Evolutionary conservation across 331 rosid genomes (phyloP), one percentile per base, ranked within the genome.

Genomic region (Pyracantha coccinea): DNA sequence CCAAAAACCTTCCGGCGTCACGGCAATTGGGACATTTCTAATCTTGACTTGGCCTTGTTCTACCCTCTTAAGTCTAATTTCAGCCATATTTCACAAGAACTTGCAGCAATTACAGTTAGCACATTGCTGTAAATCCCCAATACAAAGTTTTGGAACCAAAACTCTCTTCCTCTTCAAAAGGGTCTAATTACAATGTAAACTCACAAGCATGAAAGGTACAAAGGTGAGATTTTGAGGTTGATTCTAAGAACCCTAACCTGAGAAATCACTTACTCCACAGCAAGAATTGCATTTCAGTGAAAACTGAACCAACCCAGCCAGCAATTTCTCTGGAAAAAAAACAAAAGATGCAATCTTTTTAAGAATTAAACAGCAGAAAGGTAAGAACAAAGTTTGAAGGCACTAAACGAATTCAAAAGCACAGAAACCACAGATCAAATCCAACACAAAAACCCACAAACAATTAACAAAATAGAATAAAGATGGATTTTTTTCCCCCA

Each of bases 1-100:
- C 97, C 98, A 91, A 62, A 93, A 91, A 29, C 97, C 97, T 86
- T 93, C 98, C 19, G 97, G 98, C 62, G 97, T 93, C 29, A 91
- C 97, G 33, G 93, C 98, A 76, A 93, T 88, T 67, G 98, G 98
- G 69, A 93, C 98, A 86, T 68, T 93, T 82, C 82, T 88, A 69
- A 91, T 83, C 97, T 85, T 91, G 74, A 93, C 81, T 71, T 82
- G 97, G 72, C 91, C 89, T 86, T 86, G 90, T 75, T 93, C 91
- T 76, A 87, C 85, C 66, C 88, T 83, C 66, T 77, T 74, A 72
- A 86, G 70, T 83, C 86, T 89, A 75, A 88, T 82, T 78, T 92
- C 97, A 44, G 87, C 94, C 98, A 93, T 93, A 71, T 29, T 74
- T 80, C 38, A 73, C 71, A 75, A 85, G 73, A 79, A 69, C 41